These are phyloP conservation scores for Xylaria venustula DNA, from an alignment of 495 filamentous ascomycete species.

Conservation along the genomic window DNA sequence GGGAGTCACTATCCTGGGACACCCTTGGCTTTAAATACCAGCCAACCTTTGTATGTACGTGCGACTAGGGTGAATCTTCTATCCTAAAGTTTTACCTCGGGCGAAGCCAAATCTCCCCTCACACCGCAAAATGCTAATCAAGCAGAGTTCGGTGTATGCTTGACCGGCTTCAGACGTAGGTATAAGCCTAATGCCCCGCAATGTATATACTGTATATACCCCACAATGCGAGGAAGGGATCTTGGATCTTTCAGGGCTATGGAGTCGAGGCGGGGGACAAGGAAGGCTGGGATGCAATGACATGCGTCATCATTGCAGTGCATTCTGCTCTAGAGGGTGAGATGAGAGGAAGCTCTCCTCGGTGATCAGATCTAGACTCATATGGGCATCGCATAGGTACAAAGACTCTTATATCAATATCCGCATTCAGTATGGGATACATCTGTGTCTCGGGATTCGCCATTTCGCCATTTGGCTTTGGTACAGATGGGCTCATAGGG, in stretches of 20 bases:
- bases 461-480: too few species aligned
- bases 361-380: background rate
- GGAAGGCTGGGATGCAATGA: background rate
- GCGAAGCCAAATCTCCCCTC: background rate
- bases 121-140: background rate
- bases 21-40: background rate
- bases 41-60: background rate
- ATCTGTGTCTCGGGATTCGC: too few species aligned
- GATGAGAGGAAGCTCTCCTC: background rate
- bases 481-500: too few species aligned
- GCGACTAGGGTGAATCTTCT: background rate
- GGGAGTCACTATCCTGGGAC: background rate
- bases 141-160: background rate
- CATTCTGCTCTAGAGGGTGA: background rate
- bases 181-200: background rate
- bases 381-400: too few species aligned
- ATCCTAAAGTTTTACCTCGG: background rate
- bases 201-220: background rate
- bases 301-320: background rate
- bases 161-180: background rate
- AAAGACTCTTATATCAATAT: too few species aligned
- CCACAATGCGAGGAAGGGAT: conserved; percentile 2
- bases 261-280: background rate
- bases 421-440: too few species aligned
- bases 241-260: too few species aligned